These are phyloP conservation scores for Hydnomerulius pinastri DNA, from an alignment of 768 basidiomycete species.

Conservation along the genomic window DNA sequence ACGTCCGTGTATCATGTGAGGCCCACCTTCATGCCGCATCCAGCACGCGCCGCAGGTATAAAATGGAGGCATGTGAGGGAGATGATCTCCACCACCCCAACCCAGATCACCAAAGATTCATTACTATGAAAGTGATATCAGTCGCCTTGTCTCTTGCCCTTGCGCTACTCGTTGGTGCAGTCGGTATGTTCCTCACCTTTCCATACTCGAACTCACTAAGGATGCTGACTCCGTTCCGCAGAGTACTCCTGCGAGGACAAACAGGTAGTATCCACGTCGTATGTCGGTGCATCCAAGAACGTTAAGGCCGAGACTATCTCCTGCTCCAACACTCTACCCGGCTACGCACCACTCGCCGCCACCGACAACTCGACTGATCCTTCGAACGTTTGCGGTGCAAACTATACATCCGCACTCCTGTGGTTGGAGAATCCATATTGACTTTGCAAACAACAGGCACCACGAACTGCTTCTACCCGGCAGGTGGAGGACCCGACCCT, in stretches of 20 bases:
- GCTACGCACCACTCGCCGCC: not conserved
- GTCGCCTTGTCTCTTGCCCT: no score
- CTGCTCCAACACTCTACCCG: conserved; percentile 24
- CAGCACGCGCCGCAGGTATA: no score
- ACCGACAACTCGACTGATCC: conserved; percentile 9
- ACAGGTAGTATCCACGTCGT: conserved; percentile 13
- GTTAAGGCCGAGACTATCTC: conserved; percentile 40
- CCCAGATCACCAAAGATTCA: no score
- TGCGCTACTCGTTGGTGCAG: no score
- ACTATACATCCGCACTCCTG: conserved; percentile 33
- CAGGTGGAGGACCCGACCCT: conserved; percentile 49
- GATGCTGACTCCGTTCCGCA: no score
- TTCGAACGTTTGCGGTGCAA: conserved; percentile 44
- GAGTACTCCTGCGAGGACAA: conserved; percentile 8
- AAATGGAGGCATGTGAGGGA: no score
- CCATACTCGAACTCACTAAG: no score
- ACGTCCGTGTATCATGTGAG: no score
- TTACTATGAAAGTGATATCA: no score
- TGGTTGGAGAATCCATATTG: not conserved
- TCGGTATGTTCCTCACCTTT: no score
- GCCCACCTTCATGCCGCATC: no score
- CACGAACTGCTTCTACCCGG: conserved; percentile 47
- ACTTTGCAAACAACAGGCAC: conserved; percentile 23
- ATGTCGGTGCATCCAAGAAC: conserved; percentile 44
- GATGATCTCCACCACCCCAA: no score